Evolutionary conservation across 371 early-diverging fungal species (phyloP).

Genomic region (Fennellomyces sp.): DNA sequence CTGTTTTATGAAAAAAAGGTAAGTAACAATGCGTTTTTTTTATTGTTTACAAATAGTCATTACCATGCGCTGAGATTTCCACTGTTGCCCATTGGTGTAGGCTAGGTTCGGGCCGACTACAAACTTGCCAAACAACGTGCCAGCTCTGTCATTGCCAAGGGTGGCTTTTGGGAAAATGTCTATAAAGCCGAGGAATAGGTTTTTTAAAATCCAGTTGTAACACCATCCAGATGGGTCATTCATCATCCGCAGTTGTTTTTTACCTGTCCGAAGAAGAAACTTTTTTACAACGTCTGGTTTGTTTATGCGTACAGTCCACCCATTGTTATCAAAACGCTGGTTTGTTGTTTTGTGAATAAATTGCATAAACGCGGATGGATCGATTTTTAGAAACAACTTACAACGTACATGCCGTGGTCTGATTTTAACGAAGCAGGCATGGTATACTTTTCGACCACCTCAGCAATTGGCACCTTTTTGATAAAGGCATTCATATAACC

Average conservation of each 20-base stretch:
- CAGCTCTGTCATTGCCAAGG: background rate
- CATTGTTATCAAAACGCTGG: conserved; percentile 6
- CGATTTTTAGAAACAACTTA: background rate
- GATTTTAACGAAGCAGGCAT: background rate
- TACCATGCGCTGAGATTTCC: conserved; percentile 28
- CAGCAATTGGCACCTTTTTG: background rate
- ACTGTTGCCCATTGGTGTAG: conserved; percentile 19
- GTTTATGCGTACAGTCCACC: conserved; percentile 9
- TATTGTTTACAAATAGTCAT: background rate
- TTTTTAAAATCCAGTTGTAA: background rate
- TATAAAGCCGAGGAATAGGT: background rate
- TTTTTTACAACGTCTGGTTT: conserved; percentile 12
- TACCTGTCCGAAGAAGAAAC: conserved; percentile 22
- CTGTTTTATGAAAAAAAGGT: conserved; percentile 3
- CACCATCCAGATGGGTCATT: background rate
- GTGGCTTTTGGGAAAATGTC: conserved; percentile 2
- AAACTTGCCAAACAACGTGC: conserved; percentile 13
- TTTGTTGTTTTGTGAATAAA: no score
- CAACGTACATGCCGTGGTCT: conserved; percentile 1
- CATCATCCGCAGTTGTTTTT: background rate
- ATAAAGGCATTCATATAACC: background rate
- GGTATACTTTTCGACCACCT: background rate
- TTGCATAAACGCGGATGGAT: no score
- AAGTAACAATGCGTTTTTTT: background rate
- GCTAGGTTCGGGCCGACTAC: conserved; percentile 22